A percentile compares a stretch with the other conserved stretches of the same genome.
Conservation (phyloP, 495 filamentous ascomycete species). For the Annulohypoxylon maeteangense region DNA sequence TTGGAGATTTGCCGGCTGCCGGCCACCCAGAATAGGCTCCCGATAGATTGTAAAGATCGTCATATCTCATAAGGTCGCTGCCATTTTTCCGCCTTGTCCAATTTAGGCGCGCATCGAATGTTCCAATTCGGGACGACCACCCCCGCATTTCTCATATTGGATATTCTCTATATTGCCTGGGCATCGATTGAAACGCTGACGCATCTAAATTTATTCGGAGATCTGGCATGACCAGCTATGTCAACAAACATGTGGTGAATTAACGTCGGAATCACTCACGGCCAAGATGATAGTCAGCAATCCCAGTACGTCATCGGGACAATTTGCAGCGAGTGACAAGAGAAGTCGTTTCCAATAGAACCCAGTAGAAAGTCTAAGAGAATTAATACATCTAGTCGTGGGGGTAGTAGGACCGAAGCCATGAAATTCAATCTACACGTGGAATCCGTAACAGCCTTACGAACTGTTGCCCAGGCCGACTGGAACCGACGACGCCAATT, state of each 20-base stretch:
- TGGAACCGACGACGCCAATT: not conserved
- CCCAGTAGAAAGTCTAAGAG: not conserved
- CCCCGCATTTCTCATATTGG: slow-evolving; percentile 37
- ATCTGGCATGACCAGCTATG: slow-evolving; percentile 13
- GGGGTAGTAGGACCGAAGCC: slow-evolving; percentile 18
- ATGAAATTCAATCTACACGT: not conserved
- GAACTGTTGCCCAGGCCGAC: not conserved
- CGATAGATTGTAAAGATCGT: slow-evolving; percentile 31
- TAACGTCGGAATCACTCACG: not conserved
- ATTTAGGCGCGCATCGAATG: slow-evolving; percentile 41
- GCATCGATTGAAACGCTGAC: slow-evolving; percentile 6
- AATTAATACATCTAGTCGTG: not conserved
- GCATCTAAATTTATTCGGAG: not conserved
- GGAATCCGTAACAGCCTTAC: not conserved
- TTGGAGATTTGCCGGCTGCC: slow-evolving; percentile 34
- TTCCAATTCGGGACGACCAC: slow-evolving; percentile 28
- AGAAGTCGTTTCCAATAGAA: slow-evolving; percentile 5
- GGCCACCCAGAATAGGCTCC: slow-evolving; percentile 2
- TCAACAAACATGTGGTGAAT: not conserved
- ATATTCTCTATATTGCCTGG: not conserved
- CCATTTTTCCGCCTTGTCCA: slow-evolving; percentile 27
- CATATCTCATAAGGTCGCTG: slow-evolving; percentile 16
- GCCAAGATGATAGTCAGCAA: not conserved
- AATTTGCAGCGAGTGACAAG: not conserved
- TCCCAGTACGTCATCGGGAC: not conserved